Conservation (phyloP, 805 yeast species). For the Groenewaldozyma tartarivorans region DNA sequence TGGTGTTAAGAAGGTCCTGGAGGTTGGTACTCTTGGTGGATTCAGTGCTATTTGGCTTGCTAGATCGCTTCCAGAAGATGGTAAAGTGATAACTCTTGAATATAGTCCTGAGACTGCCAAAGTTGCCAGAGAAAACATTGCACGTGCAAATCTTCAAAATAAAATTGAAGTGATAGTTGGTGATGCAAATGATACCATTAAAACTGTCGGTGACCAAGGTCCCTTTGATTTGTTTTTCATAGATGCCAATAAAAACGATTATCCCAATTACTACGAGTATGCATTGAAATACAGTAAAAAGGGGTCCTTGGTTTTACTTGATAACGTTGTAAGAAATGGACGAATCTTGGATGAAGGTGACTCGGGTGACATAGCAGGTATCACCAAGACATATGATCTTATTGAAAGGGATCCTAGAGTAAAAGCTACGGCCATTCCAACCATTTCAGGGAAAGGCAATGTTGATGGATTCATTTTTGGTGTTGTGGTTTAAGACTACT, state of each 20-base stretch:
- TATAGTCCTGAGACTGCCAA: slow-evolving; percentile 9
- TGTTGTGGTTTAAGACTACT: slow-evolving; percentile 2
- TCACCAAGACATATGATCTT: slow-evolving; percentile 5
- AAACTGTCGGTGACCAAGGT: neutral
- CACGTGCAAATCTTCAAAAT: slow-evolving; percentile 11
- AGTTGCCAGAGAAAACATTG: slow-evolving; percentile 11
- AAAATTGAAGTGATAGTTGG: slow-evolving; percentile 14
- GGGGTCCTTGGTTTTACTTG: slow-evolving; percentile 9
- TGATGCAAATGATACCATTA: slow-evolving; percentile 9
- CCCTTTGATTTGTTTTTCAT: slow-evolving; percentile 11
- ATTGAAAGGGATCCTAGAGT: slow-evolving; percentile 8
- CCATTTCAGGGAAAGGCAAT: slow-evolving; percentile 9
- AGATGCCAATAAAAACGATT: slow-evolving; percentile 11
- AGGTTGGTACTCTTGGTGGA: slow-evolving; percentile 13
- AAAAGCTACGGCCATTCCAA: slow-evolving; percentile 10
- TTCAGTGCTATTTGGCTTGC: slow-evolving; percentile 11
- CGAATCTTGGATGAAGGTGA: slow-evolving; percentile 2
- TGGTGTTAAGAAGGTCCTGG: slow-evolving; percentile 10
- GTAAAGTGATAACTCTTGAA: slow-evolving; percentile 9
- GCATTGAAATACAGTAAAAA: slow-evolving; percentile 7
- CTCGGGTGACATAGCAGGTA: slow-evolving; percentile 3
- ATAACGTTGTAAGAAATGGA: slow-evolving; percentile 11
- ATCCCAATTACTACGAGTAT: slow-evolving; percentile 11
- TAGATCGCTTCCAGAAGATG: slow-evolving; percentile 9
- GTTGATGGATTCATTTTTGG: slow-evolving; percentile 12